These are phyloP conservation scores for Trichosanthes cucumerina DNA, from an alignment of 306 rosid species.

Conservation along the genomic window DNA sequence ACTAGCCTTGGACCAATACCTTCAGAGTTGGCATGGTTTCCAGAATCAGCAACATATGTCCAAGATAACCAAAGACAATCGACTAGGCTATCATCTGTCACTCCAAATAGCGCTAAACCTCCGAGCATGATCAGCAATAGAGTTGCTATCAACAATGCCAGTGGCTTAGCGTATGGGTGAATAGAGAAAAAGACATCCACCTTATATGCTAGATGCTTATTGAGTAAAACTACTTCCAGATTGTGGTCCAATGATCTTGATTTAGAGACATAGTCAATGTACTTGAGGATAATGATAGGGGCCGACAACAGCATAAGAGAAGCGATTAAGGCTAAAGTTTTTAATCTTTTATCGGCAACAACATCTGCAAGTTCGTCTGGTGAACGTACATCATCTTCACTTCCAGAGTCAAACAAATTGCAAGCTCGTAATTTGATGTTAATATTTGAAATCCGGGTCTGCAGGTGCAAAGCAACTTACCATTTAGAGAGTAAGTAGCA, in stretches of 20 bases:
- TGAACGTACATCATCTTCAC: constrained; percentile 17
- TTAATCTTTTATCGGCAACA: constrained; percentile 27
- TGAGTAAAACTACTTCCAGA: constrained; percentile 56
- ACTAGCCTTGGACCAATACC: constrained; percentile 63
- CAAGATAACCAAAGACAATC: constrained; percentile 88
- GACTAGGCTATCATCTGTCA: constrained; percentile 48
- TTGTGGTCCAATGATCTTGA: constrained; percentile 44
- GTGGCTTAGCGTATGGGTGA: constrained; percentile 80
- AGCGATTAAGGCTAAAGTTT: constrained; percentile 39
- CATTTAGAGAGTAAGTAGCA: background rate
- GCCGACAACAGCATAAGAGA: constrained; percentile 37
- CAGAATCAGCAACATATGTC: constrained; percentile 85
- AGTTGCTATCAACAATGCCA: constrained; percentile 69
- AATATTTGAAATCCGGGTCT: constrained; percentile 46
- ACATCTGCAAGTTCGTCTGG: constrained; percentile 19
- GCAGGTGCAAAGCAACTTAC: constrained; percentile 14
- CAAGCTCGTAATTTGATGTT: constrained; percentile 28
- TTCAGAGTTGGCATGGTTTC: constrained; percentile 73
- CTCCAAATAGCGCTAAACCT: constrained; percentile 77
- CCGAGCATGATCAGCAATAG: constrained; percentile 68
- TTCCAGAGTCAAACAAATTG: constrained; percentile 23
- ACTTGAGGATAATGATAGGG: constrained; percentile 48
- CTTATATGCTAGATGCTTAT: constrained; percentile 59
- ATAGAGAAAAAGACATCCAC: constrained; percentile 74
- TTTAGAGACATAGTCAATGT: constrained; percentile 48